Evolutionary conservation across 257 asterid genomes (phyloP).

Genomic region (Cordia subcordata): DNA sequence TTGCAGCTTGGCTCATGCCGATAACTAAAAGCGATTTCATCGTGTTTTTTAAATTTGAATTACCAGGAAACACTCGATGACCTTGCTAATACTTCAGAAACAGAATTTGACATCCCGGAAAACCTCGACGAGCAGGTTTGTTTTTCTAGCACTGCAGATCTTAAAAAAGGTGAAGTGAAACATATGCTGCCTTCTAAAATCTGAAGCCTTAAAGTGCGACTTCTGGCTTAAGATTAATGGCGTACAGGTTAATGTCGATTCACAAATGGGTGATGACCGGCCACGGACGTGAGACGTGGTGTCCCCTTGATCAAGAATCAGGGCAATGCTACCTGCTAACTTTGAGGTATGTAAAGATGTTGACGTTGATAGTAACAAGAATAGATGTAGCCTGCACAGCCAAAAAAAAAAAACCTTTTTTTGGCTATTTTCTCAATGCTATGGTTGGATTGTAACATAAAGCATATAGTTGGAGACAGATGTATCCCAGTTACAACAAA

Average conservation of each 20-base stretch:
- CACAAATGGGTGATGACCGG: not conserved
- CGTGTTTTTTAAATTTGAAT: not conserved
- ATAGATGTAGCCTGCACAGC: no score
- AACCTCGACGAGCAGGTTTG: slow-evolving; percentile 32
- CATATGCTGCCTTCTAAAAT: not conserved
- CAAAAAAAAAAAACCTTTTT: no score
- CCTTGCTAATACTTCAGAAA: slow-evolving; percentile 25
- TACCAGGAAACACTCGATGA: slow-evolving; percentile 32
- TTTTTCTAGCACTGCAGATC: slow-evolving; percentile 6
- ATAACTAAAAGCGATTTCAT: no score
- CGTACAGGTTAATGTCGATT: slow-evolving; percentile 5
- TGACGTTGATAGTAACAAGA: slow-evolving; percentile 10
- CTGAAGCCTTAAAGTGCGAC: not conserved
- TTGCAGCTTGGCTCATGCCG: not conserved
- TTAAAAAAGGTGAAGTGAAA: not conserved
- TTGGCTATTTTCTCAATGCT: no score
- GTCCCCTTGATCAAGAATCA: not conserved
- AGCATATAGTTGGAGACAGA: no score
- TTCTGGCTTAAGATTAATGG: not conserved
- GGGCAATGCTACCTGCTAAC: slow-evolving; percentile 3
- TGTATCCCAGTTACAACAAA: no score
- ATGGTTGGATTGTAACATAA: no score
- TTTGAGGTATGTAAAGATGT: slow-evolving; percentile 4
- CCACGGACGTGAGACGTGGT: slow-evolving; percentile 9
- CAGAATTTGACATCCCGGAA: slow-evolving; percentile 33